Evolutionary conservation across 352 stramenopile species (phyloP).

Genomic region (Phytophthora podocarpi): DNA sequence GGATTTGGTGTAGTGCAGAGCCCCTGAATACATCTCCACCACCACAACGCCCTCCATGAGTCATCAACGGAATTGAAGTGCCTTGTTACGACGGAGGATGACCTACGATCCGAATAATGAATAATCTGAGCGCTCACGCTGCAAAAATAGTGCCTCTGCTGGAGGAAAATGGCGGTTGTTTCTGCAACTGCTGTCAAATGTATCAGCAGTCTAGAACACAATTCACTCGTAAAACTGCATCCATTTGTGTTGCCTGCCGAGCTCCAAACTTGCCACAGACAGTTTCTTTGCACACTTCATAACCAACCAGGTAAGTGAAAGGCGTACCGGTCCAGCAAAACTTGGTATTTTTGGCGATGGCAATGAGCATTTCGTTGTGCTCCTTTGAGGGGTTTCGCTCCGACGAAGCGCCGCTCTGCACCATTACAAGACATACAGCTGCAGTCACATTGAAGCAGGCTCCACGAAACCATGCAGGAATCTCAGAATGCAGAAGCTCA

Average conservation of each 20-base stretch:
- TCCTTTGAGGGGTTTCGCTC: conserved; percentile 22
- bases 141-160: conserved; percentile 14
- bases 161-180: no score
- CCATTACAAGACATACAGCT: conserved; percentile 3
- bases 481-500: conserved; percentile 18
- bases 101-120: no score
- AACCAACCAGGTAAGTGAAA: no score
- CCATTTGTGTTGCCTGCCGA: neutral
- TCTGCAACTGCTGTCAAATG: conserved; percentile 8
- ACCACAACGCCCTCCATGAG: conserved; percentile 66
- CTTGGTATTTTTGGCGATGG: conserved; percentile 24
- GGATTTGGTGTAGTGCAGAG: conserved; percentile 56
- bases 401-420: conserved; percentile 16
- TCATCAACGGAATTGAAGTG: no score
- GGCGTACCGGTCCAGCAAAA: conserved; percentile 10
- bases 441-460: neutral
- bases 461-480: conserved; percentile 19
- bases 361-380: neutral
- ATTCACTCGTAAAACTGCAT: neutral
- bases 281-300: no score
- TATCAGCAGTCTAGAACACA: neutral
- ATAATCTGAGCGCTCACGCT: neutral
- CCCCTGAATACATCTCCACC: conserved; percentile 51
- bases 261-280: no score
- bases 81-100: no score